phyloP scores from a whole-genome alignment of 371 early-diverging fungal genomes.

The Mortierella sp. region DNA sequence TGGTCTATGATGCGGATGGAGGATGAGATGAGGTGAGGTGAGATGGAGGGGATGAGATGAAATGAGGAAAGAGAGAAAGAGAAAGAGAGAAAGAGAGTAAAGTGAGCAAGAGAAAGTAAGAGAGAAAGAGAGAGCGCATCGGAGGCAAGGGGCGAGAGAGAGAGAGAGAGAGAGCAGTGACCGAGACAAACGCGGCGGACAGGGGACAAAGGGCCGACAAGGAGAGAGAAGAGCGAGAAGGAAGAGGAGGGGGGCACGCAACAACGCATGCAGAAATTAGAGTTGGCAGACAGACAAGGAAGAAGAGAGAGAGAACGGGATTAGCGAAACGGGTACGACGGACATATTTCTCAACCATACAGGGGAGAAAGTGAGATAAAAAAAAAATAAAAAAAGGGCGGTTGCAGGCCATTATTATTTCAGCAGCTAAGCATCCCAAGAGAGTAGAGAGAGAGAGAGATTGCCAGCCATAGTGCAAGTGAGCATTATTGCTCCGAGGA shows the following conservation, averaged over 20 bases:
- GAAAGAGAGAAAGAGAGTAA: neutral
- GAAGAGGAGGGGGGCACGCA: neutral
- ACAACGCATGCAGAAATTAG: too few relatives aligned
- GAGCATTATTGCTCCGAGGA: too few relatives aligned
- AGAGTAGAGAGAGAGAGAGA: too few relatives aligned
- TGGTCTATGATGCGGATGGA: neutral
- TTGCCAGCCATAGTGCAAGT: too few relatives aligned
- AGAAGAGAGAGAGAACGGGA: neutral
- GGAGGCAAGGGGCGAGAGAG: too few relatives aligned
- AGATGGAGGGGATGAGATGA: neutral
- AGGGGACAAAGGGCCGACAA: neutral
- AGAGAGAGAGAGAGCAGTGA: neutral
- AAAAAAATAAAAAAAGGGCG: too few relatives aligned
- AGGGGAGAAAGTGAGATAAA: too few relatives aligned
- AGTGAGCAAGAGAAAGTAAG: neutral
- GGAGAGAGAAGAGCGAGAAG: neutral
- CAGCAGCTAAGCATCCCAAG: too few relatives aligned
- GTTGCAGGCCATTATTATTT: too few relatives aligned
- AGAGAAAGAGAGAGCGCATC: neutral
- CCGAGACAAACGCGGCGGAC: neutral
- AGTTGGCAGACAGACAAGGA: neutral
- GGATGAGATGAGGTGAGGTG: neutral
- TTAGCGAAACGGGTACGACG: neutral
- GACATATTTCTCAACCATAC: too few relatives aligned
- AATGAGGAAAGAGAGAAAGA: neutral